phyloP scores from a whole-genome alignment of 1,139 yeast genomes.

The Pichia sp. region DNA sequence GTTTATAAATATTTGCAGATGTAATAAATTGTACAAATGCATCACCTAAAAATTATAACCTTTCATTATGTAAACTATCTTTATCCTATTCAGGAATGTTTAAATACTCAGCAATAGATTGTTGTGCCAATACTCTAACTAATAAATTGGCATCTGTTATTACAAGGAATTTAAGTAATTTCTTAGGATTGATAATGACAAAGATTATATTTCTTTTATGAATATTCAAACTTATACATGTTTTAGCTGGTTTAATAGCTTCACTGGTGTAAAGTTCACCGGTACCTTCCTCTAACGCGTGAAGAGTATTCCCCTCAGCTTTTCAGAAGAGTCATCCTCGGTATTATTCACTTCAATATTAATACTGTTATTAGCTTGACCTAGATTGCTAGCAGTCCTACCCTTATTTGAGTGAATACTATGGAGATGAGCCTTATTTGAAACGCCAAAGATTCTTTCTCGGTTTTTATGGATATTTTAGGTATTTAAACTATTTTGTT shows the following conservation, averaged over 20 bases:
- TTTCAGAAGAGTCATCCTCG: not conserved
- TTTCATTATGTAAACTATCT: constrained; percentile 66
- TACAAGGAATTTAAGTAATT: constrained; percentile 64
- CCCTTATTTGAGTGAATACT: not conserved
- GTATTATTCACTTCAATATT: constrained; percentile 5
- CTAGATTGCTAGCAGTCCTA: not conserved
- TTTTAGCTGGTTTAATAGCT: not conserved
- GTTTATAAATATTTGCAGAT: constrained; percentile 56
- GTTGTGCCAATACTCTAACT: constrained; percentile 76
- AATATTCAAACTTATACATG: not conserved
- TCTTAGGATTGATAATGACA: constrained; percentile 5
- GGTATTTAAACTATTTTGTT: too few relatives aligned
- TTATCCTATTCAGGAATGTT: constrained; percentile 50
- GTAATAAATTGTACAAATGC: constrained; percentile 68
- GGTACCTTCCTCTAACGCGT: not conserved
- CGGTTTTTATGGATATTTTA: not conserved
- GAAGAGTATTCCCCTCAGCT: not conserved
- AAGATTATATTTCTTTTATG: constrained; percentile 8
- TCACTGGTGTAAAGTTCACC: constrained; percentile 3
- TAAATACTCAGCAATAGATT: constrained; percentile 56
- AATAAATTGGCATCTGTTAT: constrained; percentile 53
- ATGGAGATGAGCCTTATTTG: not conserved
- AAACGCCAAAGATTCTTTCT: not conserved
- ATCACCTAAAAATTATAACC: constrained; percentile 89
- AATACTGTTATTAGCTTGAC: not conserved